phyloP scores from a whole-genome alignment of 352 stramenopile species.

The Phytopythium ostracodes region DNA sequence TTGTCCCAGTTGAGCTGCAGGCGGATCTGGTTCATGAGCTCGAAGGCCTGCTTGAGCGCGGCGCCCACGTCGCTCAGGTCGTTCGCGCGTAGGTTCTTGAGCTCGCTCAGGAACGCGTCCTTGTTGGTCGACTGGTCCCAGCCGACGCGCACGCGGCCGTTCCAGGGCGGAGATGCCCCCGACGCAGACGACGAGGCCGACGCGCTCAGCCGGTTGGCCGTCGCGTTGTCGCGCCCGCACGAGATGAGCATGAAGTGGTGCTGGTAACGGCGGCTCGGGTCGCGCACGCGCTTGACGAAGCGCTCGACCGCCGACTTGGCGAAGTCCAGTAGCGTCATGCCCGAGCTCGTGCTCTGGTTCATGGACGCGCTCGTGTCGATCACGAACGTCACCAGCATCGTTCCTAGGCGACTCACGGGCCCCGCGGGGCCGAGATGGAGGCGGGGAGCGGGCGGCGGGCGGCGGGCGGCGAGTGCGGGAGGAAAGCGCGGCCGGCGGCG shows the following conservation, averaged over 20 bases:
- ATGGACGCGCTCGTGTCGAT: constrained; percentile 89
- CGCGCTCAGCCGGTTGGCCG: constrained; percentile 14
- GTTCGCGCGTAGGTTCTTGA: constrained; percentile 80
- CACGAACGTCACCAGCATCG: constrained; percentile 88
- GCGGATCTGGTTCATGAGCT: constrained; percentile 89
- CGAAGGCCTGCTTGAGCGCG: constrained; percentile 74
- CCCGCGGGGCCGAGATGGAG: neutral
- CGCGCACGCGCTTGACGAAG: constrained; percentile 84
- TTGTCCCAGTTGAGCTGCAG: constrained; percentile 88
- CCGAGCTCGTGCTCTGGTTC: constrained; percentile 86
- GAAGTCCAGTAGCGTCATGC: constrained; percentile 88
- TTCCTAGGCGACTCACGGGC: neutral
- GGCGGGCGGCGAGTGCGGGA: neutral
- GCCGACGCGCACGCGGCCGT: constrained; percentile 71
- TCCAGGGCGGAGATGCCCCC: constrained; percentile 24
- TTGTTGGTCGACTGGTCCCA: constrained; percentile 88
- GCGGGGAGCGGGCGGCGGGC: neutral
- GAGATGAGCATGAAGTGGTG: constrained; percentile 89
- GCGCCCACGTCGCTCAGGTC: constrained; percentile 77
- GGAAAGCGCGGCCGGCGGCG: no score
- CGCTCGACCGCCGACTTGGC: constrained; percentile 86
- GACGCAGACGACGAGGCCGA: constrained; percentile 2
- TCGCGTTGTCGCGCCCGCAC: constrained; percentile 44
- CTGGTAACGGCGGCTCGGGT: constrained; percentile 78
- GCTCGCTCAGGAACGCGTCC: constrained; percentile 70